These are phyloP conservation scores for Cylindricascospora bacillispora DNA, from an alignment of 1,139 yeast genomes.

Conservation along the genomic window DNA sequence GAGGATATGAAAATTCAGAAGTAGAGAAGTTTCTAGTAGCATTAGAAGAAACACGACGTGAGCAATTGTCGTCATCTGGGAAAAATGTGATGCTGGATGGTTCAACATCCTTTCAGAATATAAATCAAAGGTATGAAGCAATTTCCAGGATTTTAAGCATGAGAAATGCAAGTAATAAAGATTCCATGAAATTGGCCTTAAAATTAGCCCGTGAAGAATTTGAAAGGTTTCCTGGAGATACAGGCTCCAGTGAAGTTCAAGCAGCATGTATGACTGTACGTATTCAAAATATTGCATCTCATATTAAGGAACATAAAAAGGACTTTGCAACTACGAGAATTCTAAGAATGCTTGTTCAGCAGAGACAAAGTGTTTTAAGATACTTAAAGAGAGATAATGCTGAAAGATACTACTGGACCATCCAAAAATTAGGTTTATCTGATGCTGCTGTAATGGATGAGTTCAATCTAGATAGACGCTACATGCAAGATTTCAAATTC, in stretches of 20 bases:
- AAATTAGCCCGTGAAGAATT: constrained; percentile 65
- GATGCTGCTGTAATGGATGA: constrained; percentile 70
- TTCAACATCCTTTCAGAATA: constrained; percentile 28
- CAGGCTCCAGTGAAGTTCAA: constrained; percentile 92
- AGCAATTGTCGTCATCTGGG: constrained; percentile 25
- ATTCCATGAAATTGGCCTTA: constrained; percentile 47
- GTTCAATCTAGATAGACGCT: constrained; percentile 72
- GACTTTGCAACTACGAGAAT: constrained; percentile 59
- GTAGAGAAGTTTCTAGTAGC: constrained; percentile 70
- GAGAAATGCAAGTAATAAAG: constrained; percentile 54
- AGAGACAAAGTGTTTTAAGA: constrained; percentile 70
- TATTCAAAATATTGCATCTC: constrained; percentile 68
- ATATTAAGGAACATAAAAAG: constrained; percentile 58
- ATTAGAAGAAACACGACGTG: constrained; percentile 51
- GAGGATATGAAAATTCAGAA: constrained; percentile 47
- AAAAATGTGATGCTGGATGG: constrained; percentile 18
- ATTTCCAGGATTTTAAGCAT: constrained; percentile 60
- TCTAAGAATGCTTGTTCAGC: constrained; percentile 74
- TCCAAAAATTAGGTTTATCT: constrained; percentile 75
- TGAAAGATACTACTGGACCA: constrained; percentile 70
- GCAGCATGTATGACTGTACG: constrained; percentile 81
- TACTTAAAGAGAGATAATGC: constrained; percentile 74
- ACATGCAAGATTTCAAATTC: constrained; percentile 74
- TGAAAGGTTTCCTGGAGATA: constrained; percentile 74
- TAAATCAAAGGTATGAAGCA: constrained; percentile 54